Evolutionary conservation across 108 stramenopile species (phyloP).

Genomic region (Phaeodactylum tricornutum): DNA sequence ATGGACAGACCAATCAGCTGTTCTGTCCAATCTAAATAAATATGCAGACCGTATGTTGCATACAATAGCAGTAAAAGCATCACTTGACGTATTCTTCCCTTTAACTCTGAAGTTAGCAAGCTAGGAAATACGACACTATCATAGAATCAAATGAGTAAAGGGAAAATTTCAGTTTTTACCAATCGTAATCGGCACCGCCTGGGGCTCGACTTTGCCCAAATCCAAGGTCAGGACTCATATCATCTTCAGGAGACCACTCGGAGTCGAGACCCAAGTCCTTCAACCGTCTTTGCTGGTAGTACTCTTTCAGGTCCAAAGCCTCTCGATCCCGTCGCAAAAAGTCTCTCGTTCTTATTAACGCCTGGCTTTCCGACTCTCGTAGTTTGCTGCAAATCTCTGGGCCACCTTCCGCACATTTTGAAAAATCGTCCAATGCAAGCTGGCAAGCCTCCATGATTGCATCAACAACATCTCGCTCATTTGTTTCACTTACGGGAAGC

Average conservation of each 20-base stretch:
- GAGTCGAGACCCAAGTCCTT: slow-evolving; percentile 85
- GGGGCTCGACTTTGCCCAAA: slow-evolving; percentile 66
- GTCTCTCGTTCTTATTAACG: slow-evolving; percentile 47
- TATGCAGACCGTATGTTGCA: no score
- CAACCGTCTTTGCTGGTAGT: slow-evolving; percentile 88
- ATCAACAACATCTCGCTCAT: slow-evolving; percentile 66
- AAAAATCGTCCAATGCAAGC: slow-evolving; percentile 45
- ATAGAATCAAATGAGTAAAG: no score
- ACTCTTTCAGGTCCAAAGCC: slow-evolving; percentile 86
- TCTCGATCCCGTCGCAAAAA: slow-evolving; percentile 76
- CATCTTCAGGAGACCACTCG: slow-evolving; percentile 76
- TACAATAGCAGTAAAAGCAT: no score
- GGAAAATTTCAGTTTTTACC: slow-evolving; percentile 24
- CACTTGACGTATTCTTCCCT: no score
- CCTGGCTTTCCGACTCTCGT: slow-evolving; percentile 53
- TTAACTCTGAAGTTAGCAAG: no score
- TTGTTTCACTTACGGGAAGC: slow-evolving; percentile 74
- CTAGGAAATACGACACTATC: no score
- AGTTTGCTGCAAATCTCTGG: slow-evolving; percentile 51
- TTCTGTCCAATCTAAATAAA: no score
- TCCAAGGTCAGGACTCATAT: slow-evolving; percentile 28
- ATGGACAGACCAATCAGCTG: no score
- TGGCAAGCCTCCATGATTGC: slow-evolving; percentile 51
- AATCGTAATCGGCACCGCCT: slow-evolving; percentile 55
- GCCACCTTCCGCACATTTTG: slow-evolving; percentile 12